Conservation (phyloP, 208 protist species). For the Tritrichomonas musculus region DNA sequence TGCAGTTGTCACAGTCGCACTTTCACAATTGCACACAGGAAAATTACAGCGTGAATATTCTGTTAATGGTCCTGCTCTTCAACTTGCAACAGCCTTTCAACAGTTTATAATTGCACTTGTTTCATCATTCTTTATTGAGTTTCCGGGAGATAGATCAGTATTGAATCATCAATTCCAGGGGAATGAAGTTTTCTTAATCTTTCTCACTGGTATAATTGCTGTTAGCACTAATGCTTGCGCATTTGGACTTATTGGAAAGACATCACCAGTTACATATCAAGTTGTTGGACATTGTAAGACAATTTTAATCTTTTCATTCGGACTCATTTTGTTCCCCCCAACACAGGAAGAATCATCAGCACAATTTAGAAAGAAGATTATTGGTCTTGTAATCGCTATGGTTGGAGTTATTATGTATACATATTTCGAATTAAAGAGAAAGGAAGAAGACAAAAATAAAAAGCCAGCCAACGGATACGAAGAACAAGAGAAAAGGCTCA, state of each 20-base stretch:
- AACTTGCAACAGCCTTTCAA: background rate
- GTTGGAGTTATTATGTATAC: background rate
- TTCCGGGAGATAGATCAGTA: background rate
- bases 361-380: background rate
- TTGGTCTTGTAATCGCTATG: background rate
- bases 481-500: too few species aligned
- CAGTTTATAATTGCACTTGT: background rate
- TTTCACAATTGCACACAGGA: background rate
- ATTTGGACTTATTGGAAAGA: constrained; percentile 39
- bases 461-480: too few species aligned
- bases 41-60: background rate
- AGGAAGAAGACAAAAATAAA: too few species aligned
- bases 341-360: background rate
- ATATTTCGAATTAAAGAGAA: background rate
- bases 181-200: background rate
- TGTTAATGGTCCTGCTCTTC: background rate
- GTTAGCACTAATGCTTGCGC: constrained; percentile 33
- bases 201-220: constrained; percentile 32
- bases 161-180: constrained; percentile 17
- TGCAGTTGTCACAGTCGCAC: background rate
- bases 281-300: constrained; percentile 44
- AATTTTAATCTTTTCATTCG: constrained; percentile 34
- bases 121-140: constrained; percentile 31
- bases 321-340: constrained; percentile 32
- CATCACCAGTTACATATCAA: constrained; percentile 42